Percentiles rank a stretch among this genome's conserved stretches.
These are phyloP conservation scores for Articulospora tetracladia DNA, from an alignment of 495 filamentous ascomycete genomes.

Conservation along the genomic window DNA sequence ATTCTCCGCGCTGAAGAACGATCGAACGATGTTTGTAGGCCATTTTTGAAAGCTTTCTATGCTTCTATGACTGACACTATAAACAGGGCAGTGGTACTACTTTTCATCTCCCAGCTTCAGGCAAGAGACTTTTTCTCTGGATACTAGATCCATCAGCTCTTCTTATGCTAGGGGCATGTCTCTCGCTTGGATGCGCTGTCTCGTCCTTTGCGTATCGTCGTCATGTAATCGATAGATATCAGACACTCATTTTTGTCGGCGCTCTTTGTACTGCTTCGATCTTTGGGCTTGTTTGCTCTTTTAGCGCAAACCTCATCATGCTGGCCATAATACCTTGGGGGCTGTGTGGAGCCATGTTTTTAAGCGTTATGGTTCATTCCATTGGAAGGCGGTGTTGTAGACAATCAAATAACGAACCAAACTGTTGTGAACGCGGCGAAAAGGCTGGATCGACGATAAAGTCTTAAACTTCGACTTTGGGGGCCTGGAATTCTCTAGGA, in stretches of 20 bases:
- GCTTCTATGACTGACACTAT: background rate
- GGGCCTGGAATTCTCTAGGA: too few species aligned
- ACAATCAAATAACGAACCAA: background rate
- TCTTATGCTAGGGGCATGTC: slow-evolving; percentile 39
- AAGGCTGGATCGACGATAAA: background rate
- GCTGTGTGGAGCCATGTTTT: slow-evolving; percentile 37
- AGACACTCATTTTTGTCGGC: slow-evolving; percentile 33
- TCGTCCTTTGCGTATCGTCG: slow-evolving; percentile 40
- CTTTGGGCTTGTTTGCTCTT: slow-evolving; percentile 28
- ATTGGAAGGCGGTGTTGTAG: slow-evolving; percentile 2
- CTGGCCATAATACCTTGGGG: slow-evolving; percentile 40
- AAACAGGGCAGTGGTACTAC: background rate
- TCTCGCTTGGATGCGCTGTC: slow-evolving; percentile 40
- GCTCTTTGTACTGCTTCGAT: slow-evolving; percentile 29
- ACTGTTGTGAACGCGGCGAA: slow-evolving; percentile 8
- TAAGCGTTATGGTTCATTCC: slow-evolving; percentile 25
- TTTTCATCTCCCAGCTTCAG: slow-evolving; percentile 6
- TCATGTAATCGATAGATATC: slow-evolving; percentile 35
- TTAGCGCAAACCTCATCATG: slow-evolving; percentile 36
- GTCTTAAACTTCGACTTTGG: too few species aligned
- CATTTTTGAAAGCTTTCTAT: background rate
- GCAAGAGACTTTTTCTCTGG: slow-evolving; percentile 20
- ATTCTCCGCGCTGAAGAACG: slow-evolving; percentile 12
- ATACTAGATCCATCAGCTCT: slow-evolving; percentile 30
- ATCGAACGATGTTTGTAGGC: slow-evolving; percentile 1